Evolutionary conservation across 2,329 filamentous ascomycete genomes (phyloP).

Genomic region (Claviceps fusiformis): DNA sequence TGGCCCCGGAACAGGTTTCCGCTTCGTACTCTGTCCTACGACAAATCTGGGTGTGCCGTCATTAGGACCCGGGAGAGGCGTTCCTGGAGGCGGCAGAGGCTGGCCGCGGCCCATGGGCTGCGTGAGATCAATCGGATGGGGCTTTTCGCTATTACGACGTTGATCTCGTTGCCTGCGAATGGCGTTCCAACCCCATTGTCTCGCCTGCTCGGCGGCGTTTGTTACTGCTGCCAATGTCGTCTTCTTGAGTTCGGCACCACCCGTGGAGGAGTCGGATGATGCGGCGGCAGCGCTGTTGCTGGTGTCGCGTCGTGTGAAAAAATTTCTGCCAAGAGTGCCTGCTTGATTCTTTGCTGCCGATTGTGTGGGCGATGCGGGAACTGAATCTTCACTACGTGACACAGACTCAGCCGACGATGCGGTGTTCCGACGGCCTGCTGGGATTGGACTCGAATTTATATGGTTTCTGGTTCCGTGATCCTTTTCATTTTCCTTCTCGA

Average conservation of each 20-base stretch:
- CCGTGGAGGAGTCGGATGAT: constrained; percentile 23
- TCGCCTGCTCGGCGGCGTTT: constrained; percentile 40
- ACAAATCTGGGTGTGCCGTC: constrained; percentile 46
- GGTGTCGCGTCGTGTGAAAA: constrained; percentile 27
- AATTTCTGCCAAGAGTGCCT: constrained; percentile 23
- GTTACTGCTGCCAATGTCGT: constrained; percentile 40
- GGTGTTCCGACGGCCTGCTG: constrained; percentile 22
- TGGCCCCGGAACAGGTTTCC: constrained; percentile 49
- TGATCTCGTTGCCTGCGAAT: constrained; percentile 36
- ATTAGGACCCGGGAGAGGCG: constrained; percentile 55
- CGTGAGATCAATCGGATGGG: constrained; percentile 29
- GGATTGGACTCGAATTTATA: constrained; percentile 14
- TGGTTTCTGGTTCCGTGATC: constrained; percentile 19
- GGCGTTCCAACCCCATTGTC: constrained; percentile 46
- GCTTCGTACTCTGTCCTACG: constrained; percentile 43
- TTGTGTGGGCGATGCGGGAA: constrained; percentile 15
- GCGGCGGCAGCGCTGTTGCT: constrained; percentile 19
- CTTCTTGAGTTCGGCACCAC: constrained; percentile 27
- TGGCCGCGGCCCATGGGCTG: constrained; percentile 74
- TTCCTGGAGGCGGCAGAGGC: constrained; percentile 68
- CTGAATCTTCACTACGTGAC: constrained; percentile 10
- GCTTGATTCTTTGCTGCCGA: constrained; percentile 25
- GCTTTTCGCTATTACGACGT: constrained; percentile 19
- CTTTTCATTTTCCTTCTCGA: constrained; percentile 25
- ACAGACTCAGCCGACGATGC: constrained; percentile 23